phyloP scores from a whole-genome alignment of 306 rosid species.

The Inga leiocalycina region DNA sequence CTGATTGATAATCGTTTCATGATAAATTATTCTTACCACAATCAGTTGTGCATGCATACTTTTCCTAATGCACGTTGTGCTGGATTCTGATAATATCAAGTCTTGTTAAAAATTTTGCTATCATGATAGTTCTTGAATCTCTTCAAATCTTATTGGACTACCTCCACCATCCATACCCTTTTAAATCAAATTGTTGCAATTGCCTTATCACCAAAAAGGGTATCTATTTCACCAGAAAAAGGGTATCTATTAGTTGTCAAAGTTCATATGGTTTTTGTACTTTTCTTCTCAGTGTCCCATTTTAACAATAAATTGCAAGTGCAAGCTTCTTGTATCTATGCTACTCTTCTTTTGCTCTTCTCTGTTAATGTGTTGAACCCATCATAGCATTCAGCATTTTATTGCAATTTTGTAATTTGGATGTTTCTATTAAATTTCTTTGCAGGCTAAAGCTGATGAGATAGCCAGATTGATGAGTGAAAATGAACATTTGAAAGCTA shows the following conservation, averaged over 20 bases:
- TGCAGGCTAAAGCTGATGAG: slow-evolving; percentile 97
- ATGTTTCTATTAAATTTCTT: slow-evolving; percentile 24
- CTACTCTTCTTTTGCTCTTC: slow-evolving; percentile 23
- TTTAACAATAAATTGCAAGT: slow-evolving; percentile 28
- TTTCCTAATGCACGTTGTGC: neutral
- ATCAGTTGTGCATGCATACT: neutral
- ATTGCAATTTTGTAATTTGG: slow-evolving; percentile 20
- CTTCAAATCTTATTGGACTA: neutral
- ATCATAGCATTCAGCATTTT: slow-evolving; percentile 19
- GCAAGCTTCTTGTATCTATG: slow-evolving; percentile 20
- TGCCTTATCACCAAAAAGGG: neutral
- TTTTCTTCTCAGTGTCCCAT: neutral
- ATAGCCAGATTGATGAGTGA: slow-evolving; percentile 96
- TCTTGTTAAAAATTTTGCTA: neutral
- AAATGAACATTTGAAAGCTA: slow-evolving; percentile 79
- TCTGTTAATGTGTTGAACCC: slow-evolving; percentile 20
- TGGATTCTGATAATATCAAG: neutral
- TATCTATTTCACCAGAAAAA: neutral
- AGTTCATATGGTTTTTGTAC: neutral
- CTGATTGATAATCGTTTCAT: neutral
- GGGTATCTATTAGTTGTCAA: neutral
- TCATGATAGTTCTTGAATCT: neutral
- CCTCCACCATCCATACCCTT: neutral
- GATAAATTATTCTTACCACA: neutral
- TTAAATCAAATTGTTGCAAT: slow-evolving; percentile 15